Base-by-base conservation (phyloP, 1,139 yeast genomes). In the Nakaseomyces delphensis region DNA sequence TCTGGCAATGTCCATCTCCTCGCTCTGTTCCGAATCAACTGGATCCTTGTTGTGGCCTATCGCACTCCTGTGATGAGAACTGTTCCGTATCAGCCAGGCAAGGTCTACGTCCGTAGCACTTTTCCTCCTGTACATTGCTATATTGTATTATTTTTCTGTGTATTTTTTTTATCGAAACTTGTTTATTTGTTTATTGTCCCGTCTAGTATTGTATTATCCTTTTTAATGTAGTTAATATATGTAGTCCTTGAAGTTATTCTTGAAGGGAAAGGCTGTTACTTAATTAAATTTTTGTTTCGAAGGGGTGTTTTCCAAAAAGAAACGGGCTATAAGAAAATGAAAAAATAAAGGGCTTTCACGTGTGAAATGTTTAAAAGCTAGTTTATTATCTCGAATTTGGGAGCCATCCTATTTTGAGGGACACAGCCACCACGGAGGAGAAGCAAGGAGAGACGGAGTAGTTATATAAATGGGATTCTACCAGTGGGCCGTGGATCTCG, bases 91-190 rank as follows among this genome's bases (percentile, higher is more conserved):
- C 20, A 39, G 23, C 41, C 41, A 39, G 15, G 37, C 37, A 11
- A 39, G 37, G 30, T 39, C 41, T 27, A 33, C 37, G 14, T 33
- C 37, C 25, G 37, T 33, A 4, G 37, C 37, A 33, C 37, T 33
- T 18, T 33, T 33, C 37, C 37, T 33, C 37, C 37, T 33, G 11
- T 33, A 18, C 37, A 33, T 33, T 7, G 4, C 21, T 33, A 18
- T 29, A 8, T 13, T 14, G 32, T 11, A 8, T 29, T 29, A 19
- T 29, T 14, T 9, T 29, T 7, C 18, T 29, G 3, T 13, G 30
- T 27, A 8, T 10, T 21, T 7, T 7, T 21, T 8, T 21, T 21
- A 10, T 21, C 24, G 24, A 7, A 21, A 10, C 24, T 21, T 21
- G 7, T 21, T n/a, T n/a, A n/a, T n/a, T n/a, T n/a, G n/a, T n/a